Conservation (phyloP, 306 rosid genomes). For the Fagus sylvatica region DNA sequence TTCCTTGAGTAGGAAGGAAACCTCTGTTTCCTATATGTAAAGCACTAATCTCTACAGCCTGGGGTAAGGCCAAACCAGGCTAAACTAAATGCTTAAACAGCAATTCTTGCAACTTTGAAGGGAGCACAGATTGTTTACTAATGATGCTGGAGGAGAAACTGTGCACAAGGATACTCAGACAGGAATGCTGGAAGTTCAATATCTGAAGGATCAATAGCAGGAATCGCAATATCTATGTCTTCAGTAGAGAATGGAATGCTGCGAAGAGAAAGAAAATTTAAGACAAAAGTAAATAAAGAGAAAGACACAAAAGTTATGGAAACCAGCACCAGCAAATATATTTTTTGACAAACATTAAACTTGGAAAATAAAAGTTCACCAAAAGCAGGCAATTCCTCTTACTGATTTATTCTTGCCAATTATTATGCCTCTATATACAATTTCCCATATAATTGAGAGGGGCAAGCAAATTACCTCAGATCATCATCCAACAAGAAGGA, state of each 20-base stretch:
- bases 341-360: background rate
- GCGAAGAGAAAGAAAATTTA: constrained; percentile 35
- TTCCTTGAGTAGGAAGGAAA: constrained; percentile 8
- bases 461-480: constrained; percentile 64
- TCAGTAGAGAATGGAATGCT: constrained; percentile 98
- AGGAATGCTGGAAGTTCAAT: constrained; percentile 61
- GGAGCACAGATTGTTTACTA: constrained; percentile 26
- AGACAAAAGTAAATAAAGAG: background rate
- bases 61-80: constrained; percentile 17
- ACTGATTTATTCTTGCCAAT: constrained; percentile 19
- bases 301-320: background rate
- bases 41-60: constrained; percentile 15
- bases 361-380: background rate
- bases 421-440: constrained; percentile 13
- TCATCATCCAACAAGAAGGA: constrained; percentile 98
- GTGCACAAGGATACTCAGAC: constrained; percentile 70
- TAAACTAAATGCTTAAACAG: constrained; percentile 15
- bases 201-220: constrained; percentile 79
- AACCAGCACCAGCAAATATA: background rate
- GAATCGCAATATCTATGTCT: constrained; percentile 87
- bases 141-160: constrained; percentile 60
- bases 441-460: constrained; percentile 6
- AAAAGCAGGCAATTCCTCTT: background rate
- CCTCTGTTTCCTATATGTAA: constrained; percentile 15
- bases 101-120: constrained; percentile 15